Conservation (phyloP, 1,284 basidiomycete genomes). For the Trichosporon asahii region DNA sequence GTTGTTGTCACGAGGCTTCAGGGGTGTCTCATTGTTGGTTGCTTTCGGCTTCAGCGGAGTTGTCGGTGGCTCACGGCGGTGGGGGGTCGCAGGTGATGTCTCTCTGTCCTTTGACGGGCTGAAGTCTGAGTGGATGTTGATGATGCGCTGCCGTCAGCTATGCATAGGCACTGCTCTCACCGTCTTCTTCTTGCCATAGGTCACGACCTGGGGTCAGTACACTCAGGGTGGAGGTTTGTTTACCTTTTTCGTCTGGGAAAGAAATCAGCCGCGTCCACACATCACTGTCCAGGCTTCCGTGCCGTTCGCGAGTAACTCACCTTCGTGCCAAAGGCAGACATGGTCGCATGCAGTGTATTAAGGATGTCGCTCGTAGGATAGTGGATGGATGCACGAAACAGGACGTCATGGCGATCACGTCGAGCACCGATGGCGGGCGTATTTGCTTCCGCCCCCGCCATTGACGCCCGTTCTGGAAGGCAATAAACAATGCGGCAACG, state of each 20-base stretch:
- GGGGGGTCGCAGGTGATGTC: neutral
- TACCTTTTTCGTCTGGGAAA: constrained; percentile 45
- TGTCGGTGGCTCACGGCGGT: neutral
- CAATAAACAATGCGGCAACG: neutral
- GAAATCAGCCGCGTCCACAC: constrained; percentile 36
- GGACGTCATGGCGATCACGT: neutral
- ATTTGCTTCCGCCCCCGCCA: constrained; percentile 18
- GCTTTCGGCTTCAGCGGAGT: neutral
- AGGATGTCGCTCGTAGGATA: neutral
- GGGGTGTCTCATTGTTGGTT: neutral
- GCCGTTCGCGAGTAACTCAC: constrained; percentile 24
- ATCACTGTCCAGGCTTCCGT: too few species aligned
- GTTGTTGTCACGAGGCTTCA: neutral
- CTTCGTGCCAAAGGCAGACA: constrained; percentile 34
- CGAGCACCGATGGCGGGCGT: neutral
- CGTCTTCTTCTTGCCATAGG: constrained; percentile 46
- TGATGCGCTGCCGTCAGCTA: constrained; percentile 35
- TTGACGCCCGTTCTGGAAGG: neutral
- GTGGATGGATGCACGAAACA: neutral
- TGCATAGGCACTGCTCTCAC: constrained; percentile 22
- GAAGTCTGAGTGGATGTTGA: constrained; percentile 38
- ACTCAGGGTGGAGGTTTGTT: neutral
- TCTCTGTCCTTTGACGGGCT: constrained; percentile 13
- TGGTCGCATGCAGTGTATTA: constrained; percentile 15
- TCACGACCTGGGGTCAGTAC: constrained; percentile 39